Evolutionary conservation across 306 rosid genomes (phyloP).

Genomic region (Castanea crenata): DNA sequence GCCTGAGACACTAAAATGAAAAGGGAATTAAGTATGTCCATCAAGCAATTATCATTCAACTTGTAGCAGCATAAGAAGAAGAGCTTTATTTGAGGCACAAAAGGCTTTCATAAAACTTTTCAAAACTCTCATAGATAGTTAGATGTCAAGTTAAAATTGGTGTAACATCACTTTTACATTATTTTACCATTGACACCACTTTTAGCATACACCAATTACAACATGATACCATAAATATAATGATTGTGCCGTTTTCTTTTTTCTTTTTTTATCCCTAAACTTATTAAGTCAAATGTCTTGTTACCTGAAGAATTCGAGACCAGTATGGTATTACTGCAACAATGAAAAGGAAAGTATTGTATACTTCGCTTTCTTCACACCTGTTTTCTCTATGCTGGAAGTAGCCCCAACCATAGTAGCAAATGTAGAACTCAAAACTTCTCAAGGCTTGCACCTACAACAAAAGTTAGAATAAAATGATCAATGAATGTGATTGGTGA

Average conservation of each 20-base stretch:
- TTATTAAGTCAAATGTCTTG: neutral
- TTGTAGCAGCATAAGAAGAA: neutral
- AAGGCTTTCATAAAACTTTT: too few relatives aligned
- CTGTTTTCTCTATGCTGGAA: conserved; percentile 39
- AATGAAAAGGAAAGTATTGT: conserved; percentile 46
- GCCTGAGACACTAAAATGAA: conserved; percentile 48
- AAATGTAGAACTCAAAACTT: conserved; percentile 65
- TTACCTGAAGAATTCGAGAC: conserved; percentile 67
- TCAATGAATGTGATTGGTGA: too few relatives aligned
- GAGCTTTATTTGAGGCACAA: too few relatives aligned
- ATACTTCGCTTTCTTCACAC: conserved; percentile 32
- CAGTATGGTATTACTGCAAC: conserved; percentile 52
- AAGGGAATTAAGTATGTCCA: neutral
- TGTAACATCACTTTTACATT: too few relatives aligned
- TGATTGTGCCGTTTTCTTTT: too few relatives aligned
- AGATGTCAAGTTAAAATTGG: too few relatives aligned
- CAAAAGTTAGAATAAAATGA: neutral
- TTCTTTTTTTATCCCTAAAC: too few relatives aligned
- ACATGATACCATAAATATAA: too few relatives aligned
- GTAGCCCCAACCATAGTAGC: conserved; percentile 71
- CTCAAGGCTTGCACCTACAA: conserved; percentile 66
- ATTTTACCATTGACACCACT: too few relatives aligned
- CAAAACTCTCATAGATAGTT: too few relatives aligned
- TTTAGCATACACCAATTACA: too few relatives aligned
- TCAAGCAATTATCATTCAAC: neutral